Evolutionary conservation across 495 filamentous ascomycete species (phyloP), one percentile per base, ranked within the genome.

Genomic region (Penicillium subrubescens): DNA sequence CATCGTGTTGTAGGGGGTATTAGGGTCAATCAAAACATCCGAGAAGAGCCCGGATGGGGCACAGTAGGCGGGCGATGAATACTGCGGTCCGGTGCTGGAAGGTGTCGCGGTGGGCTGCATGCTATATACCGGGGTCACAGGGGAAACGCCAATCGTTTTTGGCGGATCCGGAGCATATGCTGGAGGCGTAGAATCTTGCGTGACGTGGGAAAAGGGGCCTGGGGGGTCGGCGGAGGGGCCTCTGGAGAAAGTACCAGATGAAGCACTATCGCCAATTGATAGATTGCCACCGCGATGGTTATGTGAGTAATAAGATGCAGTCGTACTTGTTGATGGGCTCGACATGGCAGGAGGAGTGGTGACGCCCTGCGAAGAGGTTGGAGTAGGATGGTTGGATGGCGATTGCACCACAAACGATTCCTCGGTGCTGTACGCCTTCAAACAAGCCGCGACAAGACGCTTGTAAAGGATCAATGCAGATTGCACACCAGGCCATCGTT

Each of bases 401-500:
- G 89, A 91, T 27, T 83, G 86, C 12, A 89, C 85, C 19, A 88
- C 83, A 54, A 88, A 88, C 3, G 87, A 87, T 41, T 88, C 82
- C 44, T 88, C 86, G 39, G 87, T 88, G 58, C 89, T 85, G 75
- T 94, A 98, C 64, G 90, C 90, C 71, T 89, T 91, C 68, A 97
- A 76, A 67, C 91, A 93, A 21, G 93, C 93, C 52, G 82, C 83
- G n/a, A 94, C 87, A 33, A 98, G 84, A 58, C 88, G 91, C 17
- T 79, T 77, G 73, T 97, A 97, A 25, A 97, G 83, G 66, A 92
- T 82, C 11, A 89, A 83, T 17, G 93, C 93, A n/a, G 91, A 90
- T 55, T 87, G 83, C 11, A 93, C 91, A 27, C 94, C 94, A 0
- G 94, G 94, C 94, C 94, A 97, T 29, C 92, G 85, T 67, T 92